A percentile compares a stretch with the other conserved stretches of the same genome.
Conservation (phyloP, 2,329 filamentous ascomycete species). For the Cyphellophora europaea region DNA sequence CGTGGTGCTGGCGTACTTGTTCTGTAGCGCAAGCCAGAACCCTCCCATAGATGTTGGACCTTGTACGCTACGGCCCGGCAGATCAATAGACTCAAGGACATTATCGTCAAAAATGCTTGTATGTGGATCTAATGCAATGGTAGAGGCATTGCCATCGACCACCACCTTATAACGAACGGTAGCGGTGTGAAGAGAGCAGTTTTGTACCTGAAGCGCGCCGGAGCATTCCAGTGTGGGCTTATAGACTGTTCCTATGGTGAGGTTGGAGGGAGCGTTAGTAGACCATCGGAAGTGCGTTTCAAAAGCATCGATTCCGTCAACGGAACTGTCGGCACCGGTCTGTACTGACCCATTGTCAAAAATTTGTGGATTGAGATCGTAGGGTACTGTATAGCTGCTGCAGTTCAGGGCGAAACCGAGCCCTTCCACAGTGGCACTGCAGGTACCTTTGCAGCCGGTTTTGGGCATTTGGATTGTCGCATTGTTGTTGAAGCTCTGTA, state of each 20-base stretch:
- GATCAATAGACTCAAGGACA: neutral
- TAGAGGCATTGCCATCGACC: constrained; percentile 5
- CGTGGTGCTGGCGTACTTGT: constrained; percentile 4
- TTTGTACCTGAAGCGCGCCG: constrained; percentile 7
- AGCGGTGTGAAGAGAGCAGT: constrained; percentile 9
- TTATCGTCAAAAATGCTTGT: constrained; percentile 10
- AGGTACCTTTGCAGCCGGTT: constrained; percentile 7
- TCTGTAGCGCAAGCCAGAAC: constrained; percentile 7
- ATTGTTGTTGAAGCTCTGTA: constrained; percentile 2
- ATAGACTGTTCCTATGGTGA: constrained; percentile 5
- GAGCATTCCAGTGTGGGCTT: constrained; percentile 7
- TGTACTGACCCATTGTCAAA: neutral
- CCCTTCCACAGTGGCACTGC: constrained; percentile 5
- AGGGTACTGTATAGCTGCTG: constrained; percentile 4
- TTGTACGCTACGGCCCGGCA: neutral
- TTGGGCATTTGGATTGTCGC: constrained; percentile 3
- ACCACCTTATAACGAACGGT: constrained; percentile 11
- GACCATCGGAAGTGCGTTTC: constrained; percentile 2
- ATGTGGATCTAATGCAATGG: constrained; percentile 6
- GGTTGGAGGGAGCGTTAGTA: neutral
- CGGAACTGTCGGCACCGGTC: constrained; percentile 1
- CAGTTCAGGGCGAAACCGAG: constrained; percentile 11
- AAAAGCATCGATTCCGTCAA: constrained; percentile 2
- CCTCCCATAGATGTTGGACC: constrained; percentile 6
- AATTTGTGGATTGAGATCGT: constrained; percentile 1